phyloP scores from a whole-genome alignment of 176 grass and related monocot genomes.

The Typha latifolia region DNA sequence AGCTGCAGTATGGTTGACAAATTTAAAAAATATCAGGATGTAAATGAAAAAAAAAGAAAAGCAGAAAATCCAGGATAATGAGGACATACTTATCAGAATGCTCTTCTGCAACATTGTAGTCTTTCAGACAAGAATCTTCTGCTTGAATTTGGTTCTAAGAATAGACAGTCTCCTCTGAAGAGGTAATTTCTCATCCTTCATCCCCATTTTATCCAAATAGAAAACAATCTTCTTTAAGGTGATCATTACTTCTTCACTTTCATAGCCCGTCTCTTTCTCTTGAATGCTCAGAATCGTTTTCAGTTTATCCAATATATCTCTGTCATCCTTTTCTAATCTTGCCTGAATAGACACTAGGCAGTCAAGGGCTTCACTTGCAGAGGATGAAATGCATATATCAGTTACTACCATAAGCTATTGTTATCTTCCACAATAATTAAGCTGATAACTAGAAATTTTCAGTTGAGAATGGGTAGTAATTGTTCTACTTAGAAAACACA shows the following conservation, averaged over 20 bases:
- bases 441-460: not conserved
- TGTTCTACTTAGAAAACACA: no score
- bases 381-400: not conserved
- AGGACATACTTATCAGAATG: no score
- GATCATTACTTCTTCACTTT: constrained; percentile 28
- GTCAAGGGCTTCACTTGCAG: constrained; percentile 36
- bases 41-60: no score
- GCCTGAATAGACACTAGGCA: constrained; percentile 32
- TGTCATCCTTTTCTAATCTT: constrained; percentile 14
- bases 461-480: no score
- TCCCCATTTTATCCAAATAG: constrained; percentile 28
- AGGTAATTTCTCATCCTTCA: constrained; percentile 21
- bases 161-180: constrained; percentile 22
- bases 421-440: not conserved
- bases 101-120: not conserved
- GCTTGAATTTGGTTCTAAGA: constrained; percentile 15
- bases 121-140: constrained; percentile 13
- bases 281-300: constrained; percentile 34
- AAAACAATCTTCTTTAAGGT: constrained; percentile 24
- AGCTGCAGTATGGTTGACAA: no score
- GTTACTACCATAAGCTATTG: not conserved
- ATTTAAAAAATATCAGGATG: no score
- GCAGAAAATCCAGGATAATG: no score
- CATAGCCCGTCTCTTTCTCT: constrained; percentile 28
- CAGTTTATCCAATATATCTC: constrained; percentile 14